A percentile compares a stretch with the other conserved stretches of the same genome.
Conservation (phyloP, 257 asterid genomes). For the Primulina eburnea region DNA sequence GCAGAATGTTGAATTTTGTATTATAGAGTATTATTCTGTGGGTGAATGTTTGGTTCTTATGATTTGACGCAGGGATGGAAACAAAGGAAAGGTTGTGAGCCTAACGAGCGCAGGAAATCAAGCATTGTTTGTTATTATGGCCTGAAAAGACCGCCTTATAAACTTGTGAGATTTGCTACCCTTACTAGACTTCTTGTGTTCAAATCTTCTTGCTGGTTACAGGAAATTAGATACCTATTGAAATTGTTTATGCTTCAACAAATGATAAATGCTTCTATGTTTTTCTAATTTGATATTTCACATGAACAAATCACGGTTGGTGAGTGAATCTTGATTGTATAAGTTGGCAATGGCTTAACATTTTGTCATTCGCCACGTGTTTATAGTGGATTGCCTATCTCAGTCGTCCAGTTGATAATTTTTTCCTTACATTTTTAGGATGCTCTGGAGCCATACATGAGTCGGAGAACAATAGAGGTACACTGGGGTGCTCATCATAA, state of each 20-base stretch:
- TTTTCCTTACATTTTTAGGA: conserved; percentile 41
- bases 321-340: not conserved
- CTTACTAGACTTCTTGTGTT: not conserved
- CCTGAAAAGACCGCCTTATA: conserved; percentile 69
- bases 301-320: not conserved
- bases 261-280: not conserved
- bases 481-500: conserved; percentile 96
- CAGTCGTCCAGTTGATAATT: conserved; percentile 1
- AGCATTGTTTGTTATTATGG: conserved; percentile 70
- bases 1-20: not conserved
- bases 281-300: not conserved
- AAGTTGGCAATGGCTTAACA: not conserved
- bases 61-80: conserved; percentile 50
- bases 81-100: conserved; percentile 27
- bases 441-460: conserved; percentile 90
- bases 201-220: not conserved
- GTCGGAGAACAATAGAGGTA: conserved; percentile 65
- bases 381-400: not conserved
- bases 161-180: conserved; percentile 54
- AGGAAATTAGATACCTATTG: not conserved
- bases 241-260: not conserved
- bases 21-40: not conserved
- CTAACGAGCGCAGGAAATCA: conserved; percentile 25
- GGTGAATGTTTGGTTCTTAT: conserved; percentile 3
- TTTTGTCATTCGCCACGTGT: not conserved